phyloP scores from a whole-genome alignment of 176 grass and related monocot species.

The Otatea glauca region DNA sequence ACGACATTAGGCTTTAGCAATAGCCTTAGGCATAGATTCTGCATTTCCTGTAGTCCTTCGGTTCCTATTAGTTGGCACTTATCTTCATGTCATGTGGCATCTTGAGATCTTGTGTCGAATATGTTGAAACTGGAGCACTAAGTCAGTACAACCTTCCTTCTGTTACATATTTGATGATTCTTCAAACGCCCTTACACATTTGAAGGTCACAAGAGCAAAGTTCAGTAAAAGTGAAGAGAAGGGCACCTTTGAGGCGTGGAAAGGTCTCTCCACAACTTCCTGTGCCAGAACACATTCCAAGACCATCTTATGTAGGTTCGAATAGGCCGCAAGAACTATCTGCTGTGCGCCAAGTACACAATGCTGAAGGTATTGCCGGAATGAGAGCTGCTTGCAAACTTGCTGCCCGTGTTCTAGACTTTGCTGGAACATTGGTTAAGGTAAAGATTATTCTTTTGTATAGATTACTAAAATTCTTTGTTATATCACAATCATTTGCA shows the following conservation, averaged over 20 bases:
- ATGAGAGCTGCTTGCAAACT: slow-evolving; percentile 92
- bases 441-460: slow-evolving; percentile 46
- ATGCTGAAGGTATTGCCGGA: slow-evolving; percentile 65
- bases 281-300: slow-evolving; percentile 75
- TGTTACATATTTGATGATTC: slow-evolving; percentile 8
- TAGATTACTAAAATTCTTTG: not conserved
- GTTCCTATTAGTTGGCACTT: not conserved
- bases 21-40: not conserved
- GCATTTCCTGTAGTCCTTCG: not conserved
- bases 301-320: slow-evolving; percentile 77
- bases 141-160: not conserved
- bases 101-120: not conserved
- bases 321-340: slow-evolving; percentile 63
- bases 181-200: slow-evolving; percentile 31
- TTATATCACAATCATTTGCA: slow-evolving; percentile 1
- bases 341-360: slow-evolving; percentile 55
- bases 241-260: slow-evolving; percentile 69
- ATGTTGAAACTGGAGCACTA: slow-evolving; percentile 1
- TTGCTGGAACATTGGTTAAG: slow-evolving; percentile 78
- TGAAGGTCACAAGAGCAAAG: slow-evolving; percentile 56
- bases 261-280: slow-evolving; percentile 64
- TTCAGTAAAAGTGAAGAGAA: slow-evolving; percentile 65
- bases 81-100: not conserved
- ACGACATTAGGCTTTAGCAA: not conserved
- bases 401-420: slow-evolving; percentile 71